Evolutionary conservation across 2,329 filamentous ascomycete genomes (phyloP), one percentile per base, ranked within the genome.

Genomic region (Colletotrichum paranaense): DNA sequence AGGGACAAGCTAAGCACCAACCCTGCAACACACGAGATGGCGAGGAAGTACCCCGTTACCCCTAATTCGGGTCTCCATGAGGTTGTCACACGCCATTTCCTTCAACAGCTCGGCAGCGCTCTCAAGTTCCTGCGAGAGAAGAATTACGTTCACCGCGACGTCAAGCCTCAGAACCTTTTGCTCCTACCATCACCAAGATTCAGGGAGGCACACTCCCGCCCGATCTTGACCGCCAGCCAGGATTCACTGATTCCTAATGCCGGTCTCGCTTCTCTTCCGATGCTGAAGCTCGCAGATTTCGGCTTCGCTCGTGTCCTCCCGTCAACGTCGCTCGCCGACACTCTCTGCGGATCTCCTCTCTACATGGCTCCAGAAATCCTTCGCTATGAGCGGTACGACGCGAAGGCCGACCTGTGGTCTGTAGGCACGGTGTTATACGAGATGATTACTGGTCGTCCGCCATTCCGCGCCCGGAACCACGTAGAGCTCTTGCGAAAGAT

Each of bases 321-420:
- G 2, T 92, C 94, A 8, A 97, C 96, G 0, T 96, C 95, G 5
- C 88, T 99, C 75, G 97, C 97, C 12, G 97, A 99, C 82, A 99
- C 97, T 0, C 90, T 99, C 0, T 99, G 97, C 82, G 97, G 97
- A 22, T 98, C 97, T 14, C 97, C 97, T 11, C 87, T 99, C 30
- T 99, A 99, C 85, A 99, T 99, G 97, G 97, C 97, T 0, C 97
- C 97, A 4, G 97, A 99, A 84, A 99, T 99, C 76, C 87, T 99
- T 75, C 92, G 95, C 73, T 99, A 98, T 79, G 95, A 99, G 82
- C 96, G 96, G 79, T 99, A 99, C 82, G 96, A 98, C 84, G 95
- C 96, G 75, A 97, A 97, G 83, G 96, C 95, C 59, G 97, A 99
- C 84, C 86, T 99, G 42, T 99, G 97, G 97, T 99, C 97, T 26